Evolutionary conservation across 306 rosid species (phyloP).

Genomic region (Fragaria vesca): DNA sequence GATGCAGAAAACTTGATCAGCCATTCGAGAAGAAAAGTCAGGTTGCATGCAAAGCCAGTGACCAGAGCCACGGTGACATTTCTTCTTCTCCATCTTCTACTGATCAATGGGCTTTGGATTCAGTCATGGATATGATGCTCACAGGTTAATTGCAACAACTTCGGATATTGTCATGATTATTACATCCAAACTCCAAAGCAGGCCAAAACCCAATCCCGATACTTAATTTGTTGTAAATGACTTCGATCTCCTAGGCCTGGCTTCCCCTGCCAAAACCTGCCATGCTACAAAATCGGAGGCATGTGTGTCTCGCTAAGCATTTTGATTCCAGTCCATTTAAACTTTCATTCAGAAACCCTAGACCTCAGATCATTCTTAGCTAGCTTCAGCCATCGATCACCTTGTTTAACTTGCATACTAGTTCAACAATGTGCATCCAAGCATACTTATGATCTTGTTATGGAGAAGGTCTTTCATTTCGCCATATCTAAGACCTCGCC

Average conservation of each 20-base stretch:
- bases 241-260: background rate
- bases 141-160: background rate
- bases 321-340: background rate
- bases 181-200: background rate
- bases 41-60: background rate
- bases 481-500: too few relatives aligned
- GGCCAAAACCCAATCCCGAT: slow-evolving; percentile 5
- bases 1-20: background rate
- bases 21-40: background rate
- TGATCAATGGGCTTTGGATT: slow-evolving; percentile 7
- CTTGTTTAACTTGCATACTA: background rate
- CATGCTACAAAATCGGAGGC: background rate
- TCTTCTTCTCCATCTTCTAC: background rate
- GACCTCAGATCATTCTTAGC: background rate
- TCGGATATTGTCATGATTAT: background rate
- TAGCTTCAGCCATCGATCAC: background rate
- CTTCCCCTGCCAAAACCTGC: background rate
- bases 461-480: background rate
- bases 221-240: background rate
- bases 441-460: background rate
- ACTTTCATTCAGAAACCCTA: background rate
- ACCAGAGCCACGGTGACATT: background rate
- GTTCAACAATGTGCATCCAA: background rate
- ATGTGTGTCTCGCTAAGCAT: background rate
- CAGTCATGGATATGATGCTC: background rate